Conservation (phyloP, 1,284 basidiomycete genomes). For the Cryptococcus maquisensis region DNA sequence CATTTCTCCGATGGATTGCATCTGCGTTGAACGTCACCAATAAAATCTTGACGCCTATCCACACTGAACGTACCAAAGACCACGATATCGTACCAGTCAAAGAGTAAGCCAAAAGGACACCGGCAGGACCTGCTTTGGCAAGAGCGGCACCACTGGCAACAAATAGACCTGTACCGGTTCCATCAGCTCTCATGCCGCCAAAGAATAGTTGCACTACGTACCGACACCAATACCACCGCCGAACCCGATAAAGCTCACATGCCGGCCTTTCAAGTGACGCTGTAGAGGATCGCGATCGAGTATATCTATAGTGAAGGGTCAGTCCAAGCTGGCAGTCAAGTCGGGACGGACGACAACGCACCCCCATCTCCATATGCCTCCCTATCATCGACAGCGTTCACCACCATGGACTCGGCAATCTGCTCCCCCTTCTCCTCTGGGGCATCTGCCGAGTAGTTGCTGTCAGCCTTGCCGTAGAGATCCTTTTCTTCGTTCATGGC, state of each 20-base stretch:
- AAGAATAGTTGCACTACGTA: neutral
- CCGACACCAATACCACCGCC: constrained; percentile 11
- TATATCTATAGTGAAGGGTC: no score
- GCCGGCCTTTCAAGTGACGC: neutral
- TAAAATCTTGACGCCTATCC: constrained; percentile 8
- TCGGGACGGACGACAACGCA: no score
- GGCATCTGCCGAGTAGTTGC: no score
- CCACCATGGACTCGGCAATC: no score
- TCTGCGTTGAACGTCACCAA: constrained; percentile 13
- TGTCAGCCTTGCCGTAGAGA: no score
- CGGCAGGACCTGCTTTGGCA: constrained; percentile 47
- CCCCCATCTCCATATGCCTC: no score
- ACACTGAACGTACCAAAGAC: constrained; percentile 20
- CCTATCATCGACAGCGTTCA: no score
- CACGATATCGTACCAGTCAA: constrained; percentile 19
- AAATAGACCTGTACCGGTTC: constrained; percentile 64
- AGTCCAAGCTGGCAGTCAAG: no score
- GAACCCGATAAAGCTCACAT: constrained; percentile 12
- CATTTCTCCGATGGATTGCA: constrained; percentile 13
- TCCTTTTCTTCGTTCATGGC: no score
- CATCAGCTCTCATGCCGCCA: constrained; percentile 3
- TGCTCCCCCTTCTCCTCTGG: no score
- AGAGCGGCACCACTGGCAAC: constrained; percentile 63
- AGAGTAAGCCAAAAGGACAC: constrained; percentile 22
- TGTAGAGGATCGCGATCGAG: no score